phyloP scores from a whole-genome alignment of 495 filamentous ascomycete species.

The Trichoderma asperelloides region DNA sequence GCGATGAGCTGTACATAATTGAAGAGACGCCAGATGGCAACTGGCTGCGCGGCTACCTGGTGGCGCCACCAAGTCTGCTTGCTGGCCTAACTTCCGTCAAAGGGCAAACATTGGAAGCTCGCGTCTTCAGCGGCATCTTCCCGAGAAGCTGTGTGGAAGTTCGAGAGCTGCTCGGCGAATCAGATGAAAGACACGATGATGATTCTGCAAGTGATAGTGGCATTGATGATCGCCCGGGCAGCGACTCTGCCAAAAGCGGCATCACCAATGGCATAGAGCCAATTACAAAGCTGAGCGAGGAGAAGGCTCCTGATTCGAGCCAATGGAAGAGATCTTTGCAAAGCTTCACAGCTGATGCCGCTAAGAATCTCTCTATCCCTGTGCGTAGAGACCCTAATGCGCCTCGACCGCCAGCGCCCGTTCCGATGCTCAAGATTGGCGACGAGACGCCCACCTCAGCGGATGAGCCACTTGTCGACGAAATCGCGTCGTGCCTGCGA shows the following conservation, averaged over 20 bases:
- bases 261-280: conserved; percentile 21
- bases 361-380: conserved; percentile 27
- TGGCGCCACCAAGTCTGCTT: conserved; percentile 86
- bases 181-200: conserved; percentile 37
- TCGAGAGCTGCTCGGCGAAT: conserved; percentile 62
- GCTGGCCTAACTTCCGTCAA: conserved; percentile 86
- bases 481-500: conserved; percentile 89
- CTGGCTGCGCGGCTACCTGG: conserved; percentile 92
- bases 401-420: conserved; percentile 79
- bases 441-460: conserved; percentile 87
- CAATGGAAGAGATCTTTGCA: conserved; percentile 19
- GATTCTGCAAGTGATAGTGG: conserved; percentile 19
- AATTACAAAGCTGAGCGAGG: conserved; percentile 13
- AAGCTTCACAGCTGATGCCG: conserved; percentile 21
- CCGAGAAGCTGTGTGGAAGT: conserved; percentile 82
- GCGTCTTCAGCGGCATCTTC: conserved; percentile 96
- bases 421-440: conserved; percentile 94
- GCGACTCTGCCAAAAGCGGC: conserved; percentile 40
- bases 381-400: conserved; percentile 46
- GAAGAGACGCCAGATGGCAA: conserved; percentile 79
- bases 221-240: conserved; percentile 23
- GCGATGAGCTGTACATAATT: conserved; percentile 97
- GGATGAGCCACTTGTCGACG: conserved; percentile 88
- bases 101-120: conserved; percentile 86
- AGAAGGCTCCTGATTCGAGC: conserved; percentile 11